Evolutionary conservation across 2,329 filamentous ascomycete species (phyloP), one percentile per base, ranked within the genome.

Genomic region (Epichloe elymi): DNA sequence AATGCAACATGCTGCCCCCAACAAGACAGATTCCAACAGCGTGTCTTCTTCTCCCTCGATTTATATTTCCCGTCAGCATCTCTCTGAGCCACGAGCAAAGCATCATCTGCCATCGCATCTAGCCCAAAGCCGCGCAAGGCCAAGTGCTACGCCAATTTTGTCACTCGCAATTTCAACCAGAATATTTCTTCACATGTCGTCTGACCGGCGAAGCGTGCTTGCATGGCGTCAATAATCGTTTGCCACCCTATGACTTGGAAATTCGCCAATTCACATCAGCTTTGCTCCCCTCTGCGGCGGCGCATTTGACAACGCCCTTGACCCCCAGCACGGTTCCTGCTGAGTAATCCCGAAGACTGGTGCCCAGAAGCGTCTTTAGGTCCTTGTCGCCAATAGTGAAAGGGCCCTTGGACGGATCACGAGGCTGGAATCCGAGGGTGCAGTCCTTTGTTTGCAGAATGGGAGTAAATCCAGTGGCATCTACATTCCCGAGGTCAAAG

Each of bases 381-480:
- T 63, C 61, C 42, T 52, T 46, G 46, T 61, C 58, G 41, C 61
- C 60, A 19, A 63, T 42, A 5, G 44, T 55, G 54, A 58, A 57
- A 33, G 53, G 49, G n/a, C 50, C 57, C 39, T 56, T 50, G 19
- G 51, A 50, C 20, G 53, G 35, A 17, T 55, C 41, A 10, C 50
- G 48, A 15, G 62, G 57, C 42, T 61, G 56, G 40, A 65, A 58
- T 23, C 57, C 56, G 37, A 65, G 55, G 7, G 57, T 51, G 53
- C 63, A 65, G 15, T 58, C 58, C n/a, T 52, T 56, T 4, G 55
- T 55, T 36, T 57, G 57, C 45, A 65, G 52, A 19, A 65, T 50
- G 30, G 60, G 55, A 42, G 61, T 54, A 20, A 56, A 59, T 3
- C 49, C 53, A 5, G 19, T 43, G 26, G 43, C 53, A 26, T 57